Evolutionary conservation across 805 yeast species (phyloP).

Genomic region (Yarrowia porcina): DNA sequence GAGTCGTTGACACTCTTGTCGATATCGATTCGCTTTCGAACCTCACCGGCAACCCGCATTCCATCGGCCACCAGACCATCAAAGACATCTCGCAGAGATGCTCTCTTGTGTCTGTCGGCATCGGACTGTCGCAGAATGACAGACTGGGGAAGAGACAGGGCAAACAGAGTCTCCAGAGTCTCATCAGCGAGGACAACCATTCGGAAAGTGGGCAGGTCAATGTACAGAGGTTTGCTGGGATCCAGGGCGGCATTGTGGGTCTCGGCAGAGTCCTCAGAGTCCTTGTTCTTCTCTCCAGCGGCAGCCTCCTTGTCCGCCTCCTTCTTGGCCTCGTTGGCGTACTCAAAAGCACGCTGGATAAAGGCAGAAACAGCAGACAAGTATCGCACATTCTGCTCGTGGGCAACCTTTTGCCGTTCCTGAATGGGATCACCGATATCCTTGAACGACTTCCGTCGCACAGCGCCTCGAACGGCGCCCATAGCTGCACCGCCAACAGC

Average conservation of each 20-base stretch:
- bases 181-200: constrained; percentile 95
- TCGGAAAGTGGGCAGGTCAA: constrained; percentile 83
- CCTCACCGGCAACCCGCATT: constrained; percentile 82
- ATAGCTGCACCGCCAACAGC: constrained; percentile 30
- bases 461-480: constrained; percentile 15
- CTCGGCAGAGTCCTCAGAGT: background rate
- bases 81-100: constrained; percentile 70
- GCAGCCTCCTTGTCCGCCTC: background rate
- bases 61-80: constrained; percentile 92
- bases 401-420: constrained; percentile 40
- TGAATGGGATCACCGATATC: constrained; percentile 43
- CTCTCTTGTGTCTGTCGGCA: background rate
- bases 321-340: constrained; percentile 56
- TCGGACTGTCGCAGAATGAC: constrained; percentile 41
- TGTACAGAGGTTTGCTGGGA: constrained; percentile 69
- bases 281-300: constrained; percentile 16
- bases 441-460: constrained; percentile 40
- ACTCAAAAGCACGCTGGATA: constrained; percentile 82
- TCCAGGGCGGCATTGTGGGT: constrained; percentile 71
- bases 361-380: constrained; percentile 83
- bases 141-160: constrained; percentile 61
- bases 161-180: constrained; percentile 81
- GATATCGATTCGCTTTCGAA: constrained; percentile 77
- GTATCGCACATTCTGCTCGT: constrained; percentile 50
- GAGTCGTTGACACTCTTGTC: constrained; percentile 34